Base-by-base conservation (phyloP, 352 stramenopile genomes). In the Pythium pyrilobum region DNA sequence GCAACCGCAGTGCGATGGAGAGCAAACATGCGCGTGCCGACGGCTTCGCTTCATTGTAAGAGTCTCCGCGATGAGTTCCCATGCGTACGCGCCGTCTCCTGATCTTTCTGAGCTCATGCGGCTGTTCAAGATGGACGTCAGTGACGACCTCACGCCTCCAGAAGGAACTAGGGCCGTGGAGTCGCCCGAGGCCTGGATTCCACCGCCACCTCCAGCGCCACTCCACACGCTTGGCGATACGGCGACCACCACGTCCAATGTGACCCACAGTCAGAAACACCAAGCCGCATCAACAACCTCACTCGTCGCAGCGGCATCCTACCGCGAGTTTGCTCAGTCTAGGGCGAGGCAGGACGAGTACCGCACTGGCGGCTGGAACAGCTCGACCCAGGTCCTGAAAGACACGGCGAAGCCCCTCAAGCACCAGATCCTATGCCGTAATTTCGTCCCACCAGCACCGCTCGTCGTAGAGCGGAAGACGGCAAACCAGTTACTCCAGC, bases 391-490 rank as follows among this genome's bases (percentile, higher is more conserved):
- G 21, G 32, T 88, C 33, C 59, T 61, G 24, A 50, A 42, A 33
- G 46, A 52, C 10, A 29, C 48, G 2, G 29, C 57, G 2, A 81
- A 82, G 47, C 46, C 65, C 7, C 65, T 88, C 28, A 66, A 71
- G 16, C 74, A 88, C 39, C 77, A 88, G 60, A 72, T 88, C 44
- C 57, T 88, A 24, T 64, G 62, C 42, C 72, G 74, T 15, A 82
- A 56, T 9, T 88, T 72, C 25, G 63, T 79, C 43, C 77, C 77
- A 7, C 69, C 74, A 32, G 60, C 64, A 9, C 52, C 72, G 0
- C 47, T 67, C 21, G 27, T 29, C 10, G 70, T 84, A 13, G 58
- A 67, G 5, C 52, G 61, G 0, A 69, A 69, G 7, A 59, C 68
- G 9, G 50, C 74, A 5, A 68, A 25, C 29, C 54, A 74, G 3